phyloP scores from a whole-genome alignment of 257 asterid species.

The Mentha longifolia region DNA sequence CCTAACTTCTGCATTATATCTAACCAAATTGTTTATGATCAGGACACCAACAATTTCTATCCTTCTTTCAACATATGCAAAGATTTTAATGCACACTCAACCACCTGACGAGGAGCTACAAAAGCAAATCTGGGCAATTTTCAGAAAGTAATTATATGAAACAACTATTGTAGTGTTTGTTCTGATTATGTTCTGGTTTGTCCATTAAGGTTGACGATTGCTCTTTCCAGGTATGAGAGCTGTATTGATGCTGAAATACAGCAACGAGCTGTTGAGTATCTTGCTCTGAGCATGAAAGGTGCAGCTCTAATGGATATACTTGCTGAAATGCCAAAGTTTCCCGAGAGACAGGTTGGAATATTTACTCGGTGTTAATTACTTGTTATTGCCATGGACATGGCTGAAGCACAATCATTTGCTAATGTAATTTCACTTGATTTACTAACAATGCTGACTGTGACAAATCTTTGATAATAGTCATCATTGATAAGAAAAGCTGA shows the following conservation, averaged over 20 bases:
- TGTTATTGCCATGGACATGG: conserved; percentile 20
- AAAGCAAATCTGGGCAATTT: conserved; percentile 79
- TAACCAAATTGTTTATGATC: conserved; percentile 39
- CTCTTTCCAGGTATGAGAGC: conserved; percentile 71
- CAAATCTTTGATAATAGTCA: conserved; percentile 55
- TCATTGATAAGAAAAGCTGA: conserved; percentile 84
- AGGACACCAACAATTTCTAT: conserved; percentile 89
- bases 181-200: conserved; percentile 29
- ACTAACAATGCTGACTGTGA: conserved; percentile 26
- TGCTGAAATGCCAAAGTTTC: conserved; percentile 98
- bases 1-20: conserved; percentile 27
- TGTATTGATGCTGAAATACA: conserved; percentile 95
- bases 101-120: conserved; percentile 87
- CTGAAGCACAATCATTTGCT: conserved; percentile 20
- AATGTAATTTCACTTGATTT: conserved; percentile 12
- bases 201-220: conserved; percentile 26
- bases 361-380: not conserved
- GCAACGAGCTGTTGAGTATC: conserved; percentile 93
- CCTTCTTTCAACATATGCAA: conserved; percentile 90
- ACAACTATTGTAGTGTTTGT: conserved; percentile 10
- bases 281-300: conserved; percentile 85
- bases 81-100: conserved; percentile 91
- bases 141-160: conserved; percentile 61
- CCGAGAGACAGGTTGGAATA: conserved; percentile 82
- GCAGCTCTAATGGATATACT: conserved; percentile 83